Evolutionary conservation across 345 rosid species (phyloP), one percentile per base, ranked within the genome.

Genomic region (Murraya koenigii): DNA sequence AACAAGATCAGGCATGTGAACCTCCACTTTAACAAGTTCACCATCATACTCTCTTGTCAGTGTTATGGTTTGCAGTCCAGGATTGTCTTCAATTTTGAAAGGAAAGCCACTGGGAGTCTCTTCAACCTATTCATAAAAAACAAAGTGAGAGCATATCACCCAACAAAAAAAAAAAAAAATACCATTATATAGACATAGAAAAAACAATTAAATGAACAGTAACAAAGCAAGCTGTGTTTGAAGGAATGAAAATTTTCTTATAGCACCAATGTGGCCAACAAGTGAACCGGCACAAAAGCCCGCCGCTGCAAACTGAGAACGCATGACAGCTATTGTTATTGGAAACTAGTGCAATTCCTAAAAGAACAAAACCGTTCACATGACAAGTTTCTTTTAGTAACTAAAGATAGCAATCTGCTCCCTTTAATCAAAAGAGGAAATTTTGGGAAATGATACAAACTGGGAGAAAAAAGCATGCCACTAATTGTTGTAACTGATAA

Each of bases 1-100:
- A 41, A 92, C 95, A 70, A 92, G 94, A 82, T 92, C 93, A n/a
- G 94, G 90, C 98, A 92, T 93, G 77, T 88, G 89, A 74, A 95
- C 97, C 69, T 91, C 94, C 72, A 94, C 90, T 69, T 82, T 87
- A 39, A 94, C 84, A 36, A 77, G 84, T 79, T 94, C 98, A 52
- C 93, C 97, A 75, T 90, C 73, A 60, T 86, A 92, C 19, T 95
- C 88, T 77, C 97, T 90, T 14, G 84, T 86, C 84, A 95, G 79
- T 2, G 80, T 88, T 47, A 91, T 66, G 3, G 82, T 87, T 81
- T 90, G 93, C 8, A 75, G 80, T 67, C 98, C 99, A 2, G 90
- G 87, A 59, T 80, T 83, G 67, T 96, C 98, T 76, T 91, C 95
- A 74, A 96, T 85, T 79, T 88, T 82, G 79, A 96, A 92, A 63